Percentiles rank a stretch among this genome's conserved stretches.
Evolutionary conservation across 2,329 filamentous ascomycete genomes (phyloP).

Genomic region (Venturia oleaginea): DNA sequence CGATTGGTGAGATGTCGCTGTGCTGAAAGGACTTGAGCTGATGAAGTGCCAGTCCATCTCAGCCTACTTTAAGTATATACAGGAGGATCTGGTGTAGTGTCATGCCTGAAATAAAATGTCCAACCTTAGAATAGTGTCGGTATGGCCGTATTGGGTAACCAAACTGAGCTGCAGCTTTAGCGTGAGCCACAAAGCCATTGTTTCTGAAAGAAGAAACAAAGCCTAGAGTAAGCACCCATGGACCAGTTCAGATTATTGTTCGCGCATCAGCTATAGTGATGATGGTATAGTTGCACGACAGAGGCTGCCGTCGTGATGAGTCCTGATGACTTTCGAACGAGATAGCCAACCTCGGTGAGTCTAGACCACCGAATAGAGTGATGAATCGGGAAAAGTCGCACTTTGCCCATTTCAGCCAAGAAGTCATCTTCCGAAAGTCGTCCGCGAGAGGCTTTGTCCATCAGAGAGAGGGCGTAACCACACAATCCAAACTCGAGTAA

Average conservation of each 20-base stretch:
- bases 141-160: neutral
- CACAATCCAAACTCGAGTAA: neutral
- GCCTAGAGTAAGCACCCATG: neutral
- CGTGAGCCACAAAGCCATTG: neutral
- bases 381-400: neutral
- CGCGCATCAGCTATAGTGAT: neutral
- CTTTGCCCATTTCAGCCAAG: neutral
- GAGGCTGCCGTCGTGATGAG: neutral
- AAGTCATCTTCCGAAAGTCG: neutral
- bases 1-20: neutral
- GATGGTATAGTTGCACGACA: neutral
- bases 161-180: neutral
- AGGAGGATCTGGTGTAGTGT: neutral
- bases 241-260: neutral
- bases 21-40: neutral
- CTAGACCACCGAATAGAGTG: neutral
- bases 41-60: neutral
- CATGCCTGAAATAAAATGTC: neutral
- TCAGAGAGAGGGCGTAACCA: neutral
- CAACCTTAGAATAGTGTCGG: neutral
- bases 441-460: neutral
- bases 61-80: neutral
- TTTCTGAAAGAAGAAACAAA: neutral
- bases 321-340: neutral
- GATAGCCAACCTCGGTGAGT: neutral